These are phyloP conservation scores for Phaseolus lunatus DNA, from an alignment of 306 rosid species.

Conservation along the genomic window DNA sequence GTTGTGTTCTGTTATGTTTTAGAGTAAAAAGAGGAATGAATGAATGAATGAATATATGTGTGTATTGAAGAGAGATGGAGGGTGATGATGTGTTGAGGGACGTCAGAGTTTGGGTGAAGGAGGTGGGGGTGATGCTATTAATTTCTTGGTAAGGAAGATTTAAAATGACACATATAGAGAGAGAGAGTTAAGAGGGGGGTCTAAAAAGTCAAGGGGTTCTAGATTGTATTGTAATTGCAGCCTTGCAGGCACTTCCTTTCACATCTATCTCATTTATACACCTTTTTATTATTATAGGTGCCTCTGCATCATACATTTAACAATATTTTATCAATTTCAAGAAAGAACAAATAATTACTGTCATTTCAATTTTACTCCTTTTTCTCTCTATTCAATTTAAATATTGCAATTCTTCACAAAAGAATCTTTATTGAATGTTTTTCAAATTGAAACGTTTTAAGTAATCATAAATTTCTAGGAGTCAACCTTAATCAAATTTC, in stretches of 20 bases:
- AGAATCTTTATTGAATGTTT: too few relatives aligned
- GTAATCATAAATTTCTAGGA: too few relatives aligned
- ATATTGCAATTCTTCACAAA: too few relatives aligned
- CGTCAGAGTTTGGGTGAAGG: constrained; percentile 25
- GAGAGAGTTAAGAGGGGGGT: not conserved
- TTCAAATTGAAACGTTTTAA: too few relatives aligned
- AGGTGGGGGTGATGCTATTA: constrained; percentile 2
- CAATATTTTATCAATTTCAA: too few relatives aligned
- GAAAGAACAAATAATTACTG: too few relatives aligned
- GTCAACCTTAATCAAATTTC: too few relatives aligned
- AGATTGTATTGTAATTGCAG: constrained; percentile 34
- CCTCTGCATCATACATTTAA: not conserved
- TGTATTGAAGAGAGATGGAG: constrained; percentile 32
- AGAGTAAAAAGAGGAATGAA: constrained; percentile 8
- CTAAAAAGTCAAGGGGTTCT: constrained; percentile 65
- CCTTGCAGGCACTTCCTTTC: constrained; percentile 31
- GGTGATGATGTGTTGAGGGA: constrained; percentile 47
- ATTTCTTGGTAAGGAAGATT: constrained; percentile 48
- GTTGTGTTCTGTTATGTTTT: not conserved
- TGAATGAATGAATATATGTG: not conserved
- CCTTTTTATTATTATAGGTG: too few relatives aligned
- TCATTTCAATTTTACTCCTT: too few relatives aligned
- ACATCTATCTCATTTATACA: not conserved
- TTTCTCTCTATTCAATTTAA: too few relatives aligned
- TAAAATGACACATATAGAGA: constrained; percentile 4